phyloP scores from a whole-genome alignment of 169 alveolate genomes.

The Plasmodium billcollinsi region DNA sequence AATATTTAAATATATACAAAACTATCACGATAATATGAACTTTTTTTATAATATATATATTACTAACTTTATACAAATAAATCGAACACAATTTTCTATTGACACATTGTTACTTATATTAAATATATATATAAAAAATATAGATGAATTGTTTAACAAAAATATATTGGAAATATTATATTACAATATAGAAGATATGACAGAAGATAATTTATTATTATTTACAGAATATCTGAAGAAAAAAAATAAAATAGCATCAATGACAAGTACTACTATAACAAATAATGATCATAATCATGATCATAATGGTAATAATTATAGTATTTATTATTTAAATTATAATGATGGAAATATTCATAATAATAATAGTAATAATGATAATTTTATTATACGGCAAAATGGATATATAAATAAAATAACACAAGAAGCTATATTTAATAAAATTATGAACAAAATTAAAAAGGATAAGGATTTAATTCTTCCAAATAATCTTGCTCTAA shows the following conservation, averaged over 20 bases:
- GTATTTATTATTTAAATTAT: too few relatives aligned
- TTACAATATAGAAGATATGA: conserved; percentile 47
- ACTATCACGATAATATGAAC: conserved; percentile 51
- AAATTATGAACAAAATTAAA: conserved; percentile 40
- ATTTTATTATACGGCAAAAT: not conserved
- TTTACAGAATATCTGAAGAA: conserved; percentile 48
- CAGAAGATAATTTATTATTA: conserved; percentile 28
- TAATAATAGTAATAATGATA: not conserved
- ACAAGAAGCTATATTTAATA: conserved; percentile 15
- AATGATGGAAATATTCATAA: not conserved
- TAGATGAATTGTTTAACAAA: conserved; percentile 13
- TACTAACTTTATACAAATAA: conserved; percentile 23
- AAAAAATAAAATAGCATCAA: conserved; percentile 1
- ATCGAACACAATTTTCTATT: conserved; percentile 26
- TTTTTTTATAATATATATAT: conserved; percentile 42
- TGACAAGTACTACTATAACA: not conserved
- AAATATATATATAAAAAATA: conserved; percentile 33
- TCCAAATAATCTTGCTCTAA: conserved; percentile 49
- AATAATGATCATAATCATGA: conserved; percentile 1
- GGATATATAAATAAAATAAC: not conserved
- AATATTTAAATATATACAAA: conserved; percentile 70
- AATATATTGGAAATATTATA: conserved; percentile 11
- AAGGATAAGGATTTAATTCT: conserved; percentile 46
- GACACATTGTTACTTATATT: conserved; percentile 37
- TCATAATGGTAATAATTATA: too few relatives aligned